A percentile compares a stretch with the other conserved stretches of the same genome.
phyloP scores from a whole-genome alignment of 495 filamentous ascomycete species.

The Acidomyces sp. region DNA sequence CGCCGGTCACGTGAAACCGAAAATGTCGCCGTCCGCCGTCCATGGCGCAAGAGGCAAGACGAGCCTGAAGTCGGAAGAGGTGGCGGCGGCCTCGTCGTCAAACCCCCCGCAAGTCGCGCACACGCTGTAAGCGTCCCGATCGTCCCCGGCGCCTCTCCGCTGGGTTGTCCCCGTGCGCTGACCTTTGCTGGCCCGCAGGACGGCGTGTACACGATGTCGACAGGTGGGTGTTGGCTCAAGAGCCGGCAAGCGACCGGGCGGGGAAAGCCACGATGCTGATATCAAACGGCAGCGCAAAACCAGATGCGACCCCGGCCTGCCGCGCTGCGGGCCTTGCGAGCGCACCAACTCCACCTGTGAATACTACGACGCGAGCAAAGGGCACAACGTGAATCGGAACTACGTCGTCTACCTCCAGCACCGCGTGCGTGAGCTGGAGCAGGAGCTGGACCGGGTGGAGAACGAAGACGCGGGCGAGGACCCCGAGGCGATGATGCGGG shows the following conservation, averaged over 20 bases:
- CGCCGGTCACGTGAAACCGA: too few species aligned
- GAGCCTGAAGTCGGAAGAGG: background rate
- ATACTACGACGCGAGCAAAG: conserved; percentile 78
- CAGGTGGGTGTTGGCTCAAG: conserved; percentile 6
- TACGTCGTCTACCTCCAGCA: conserved; percentile 84
- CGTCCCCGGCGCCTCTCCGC: background rate
- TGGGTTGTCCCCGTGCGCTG: background rate
- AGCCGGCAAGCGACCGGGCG: background rate
- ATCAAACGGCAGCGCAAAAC: conserved; percentile 68
- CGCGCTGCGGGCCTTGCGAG: conserved; percentile 85
- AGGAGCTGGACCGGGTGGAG: conserved; percentile 49
- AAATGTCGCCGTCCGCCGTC: too few species aligned
- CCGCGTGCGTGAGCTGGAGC: conserved; percentile 63
- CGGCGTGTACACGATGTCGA: conserved; percentile 16
- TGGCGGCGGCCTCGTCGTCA: conserved; percentile 4
- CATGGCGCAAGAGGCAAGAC: background rate
- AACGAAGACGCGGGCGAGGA: conserved; percentile 51
- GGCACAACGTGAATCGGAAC: conserved; percentile 59
- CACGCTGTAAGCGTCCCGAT: conserved; percentile 4
- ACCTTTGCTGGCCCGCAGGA: conserved; percentile 1
- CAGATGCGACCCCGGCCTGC: conserved; percentile 79
- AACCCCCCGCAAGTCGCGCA: conserved; percentile 6
- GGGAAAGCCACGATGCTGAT: background rate
- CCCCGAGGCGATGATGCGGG: conserved; percentile 70
- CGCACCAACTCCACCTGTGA: conserved; percentile 78